Base-by-base conservation (phyloP, 768 basidiomycete species). In the Mrakia blollopis region DNA sequence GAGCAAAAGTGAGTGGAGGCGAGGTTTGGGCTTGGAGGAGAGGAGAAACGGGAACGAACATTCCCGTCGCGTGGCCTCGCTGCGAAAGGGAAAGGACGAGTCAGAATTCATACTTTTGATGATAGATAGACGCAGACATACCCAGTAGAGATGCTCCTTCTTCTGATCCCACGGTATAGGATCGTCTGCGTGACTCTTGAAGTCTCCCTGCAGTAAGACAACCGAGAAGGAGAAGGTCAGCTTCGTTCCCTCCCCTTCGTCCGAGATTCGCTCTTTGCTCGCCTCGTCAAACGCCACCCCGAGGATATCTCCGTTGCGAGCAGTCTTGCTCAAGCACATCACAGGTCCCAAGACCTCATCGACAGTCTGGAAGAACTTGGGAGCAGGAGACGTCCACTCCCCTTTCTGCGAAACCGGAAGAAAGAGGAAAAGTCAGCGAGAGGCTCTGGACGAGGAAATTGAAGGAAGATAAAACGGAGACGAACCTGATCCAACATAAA, bases 61-160 rank as follows among this genome's bases (percentile, higher is more conserved):
- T 63, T 16, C 76, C 76, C 21, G 76, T 77, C 1, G 44, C 39
- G 72, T 77, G 76, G 3, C 76, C 76, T 4, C 76, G 41, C 76
- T 75, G 41, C 16, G 21, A 61, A 30, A 4, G 10, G 11, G 28
- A 16, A 65, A 28, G 21, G 41, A 41, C 47, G 10, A 50, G 47
- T 62, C 60, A 65, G 72, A 21, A 1, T 13, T 37, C 44, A 18
- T 14, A 30, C 4, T 32, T 28, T 18, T 8, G 11, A 52, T 6
- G 30, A 28, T n/a, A 14, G 37, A 30, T 28, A 10, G 23, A 62
- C 10, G 44, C 16, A 1, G 28, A 67, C 74, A 35, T n/a, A 75
- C 74, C 74, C 76, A 77, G 67, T 77, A 77, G 8, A 77, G 65
- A 35, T 73, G 67, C 39, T 72, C 71, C 28, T 65, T 60, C 72